These are phyloP conservation scores for Chlorociboria aeruginascens DNA, from an alignment of 495 filamentous ascomycete species.

Conservation along the genomic window DNA sequence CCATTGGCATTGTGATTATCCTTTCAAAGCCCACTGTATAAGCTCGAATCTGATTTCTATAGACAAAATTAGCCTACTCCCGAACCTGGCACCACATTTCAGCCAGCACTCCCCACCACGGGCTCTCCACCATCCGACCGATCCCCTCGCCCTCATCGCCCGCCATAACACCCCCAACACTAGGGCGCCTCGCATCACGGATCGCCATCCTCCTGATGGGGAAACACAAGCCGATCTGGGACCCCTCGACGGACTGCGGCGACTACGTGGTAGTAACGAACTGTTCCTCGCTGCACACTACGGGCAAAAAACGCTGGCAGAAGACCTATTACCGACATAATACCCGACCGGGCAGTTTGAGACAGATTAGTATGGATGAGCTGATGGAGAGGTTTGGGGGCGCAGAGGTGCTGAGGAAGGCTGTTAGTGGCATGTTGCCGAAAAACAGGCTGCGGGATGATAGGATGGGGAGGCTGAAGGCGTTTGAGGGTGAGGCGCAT, in stretches of 20 bases:
- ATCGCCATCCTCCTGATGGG: constrained; percentile 94
- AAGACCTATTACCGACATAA: constrained; percentile 94
- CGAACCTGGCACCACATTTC: constrained; percentile 88
- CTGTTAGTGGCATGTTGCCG: constrained; percentile 92
- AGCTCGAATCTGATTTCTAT: constrained; percentile 1
- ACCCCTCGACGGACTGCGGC: constrained; percentile 92
- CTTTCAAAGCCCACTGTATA: neutral
- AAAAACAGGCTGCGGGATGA: constrained; percentile 88
- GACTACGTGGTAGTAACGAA: constrained; percentile 94
- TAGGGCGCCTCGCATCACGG: constrained; percentile 81
- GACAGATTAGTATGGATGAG: constrained; percentile 83
- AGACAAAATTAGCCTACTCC: constrained; percentile 96
- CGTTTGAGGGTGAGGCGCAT: constrained; percentile 82
- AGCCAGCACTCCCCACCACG: constrained; percentile 42
- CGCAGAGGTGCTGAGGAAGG: constrained; percentile 82
- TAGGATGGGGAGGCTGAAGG: constrained; percentile 81
- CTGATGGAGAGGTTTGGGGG: constrained; percentile 93
- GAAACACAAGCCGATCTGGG: constrained; percentile 98
- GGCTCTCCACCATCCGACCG: constrained; percentile 36
- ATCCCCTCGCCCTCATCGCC: constrained; percentile 30
- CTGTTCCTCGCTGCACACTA: constrained; percentile 76
- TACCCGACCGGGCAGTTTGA: constrained; percentile 76
- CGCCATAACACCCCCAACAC: constrained; percentile 49
- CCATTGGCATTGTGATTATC: constrained; percentile 44
- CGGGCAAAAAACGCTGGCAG: constrained; percentile 82